Percentiles rank a stretch among this genome's conserved stretches.
Conservation (phyloP, 2,329 filamentous ascomycete genomes). For the Aspergillus japonicus region DNA sequence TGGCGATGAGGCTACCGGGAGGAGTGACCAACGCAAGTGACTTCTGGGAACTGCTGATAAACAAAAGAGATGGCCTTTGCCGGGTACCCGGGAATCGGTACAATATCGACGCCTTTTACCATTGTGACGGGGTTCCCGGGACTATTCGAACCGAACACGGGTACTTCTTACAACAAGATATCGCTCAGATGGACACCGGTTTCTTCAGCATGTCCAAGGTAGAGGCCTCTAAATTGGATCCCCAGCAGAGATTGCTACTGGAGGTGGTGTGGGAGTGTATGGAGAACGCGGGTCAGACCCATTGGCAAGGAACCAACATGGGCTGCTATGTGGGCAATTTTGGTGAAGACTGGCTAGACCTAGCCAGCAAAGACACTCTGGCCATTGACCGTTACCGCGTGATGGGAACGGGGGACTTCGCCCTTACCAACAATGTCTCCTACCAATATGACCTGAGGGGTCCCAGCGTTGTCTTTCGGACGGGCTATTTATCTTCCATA, state of each 20-base stretch:
- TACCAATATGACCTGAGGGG: constrained; percentile 24
- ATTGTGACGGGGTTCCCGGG: constrained; percentile 7
- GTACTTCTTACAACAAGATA: constrained; percentile 24
- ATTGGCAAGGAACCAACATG: constrained; percentile 30
- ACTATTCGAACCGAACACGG: constrained; percentile 10
- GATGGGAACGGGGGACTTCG: constrained; percentile 17
- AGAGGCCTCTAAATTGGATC: constrained; percentile 31
- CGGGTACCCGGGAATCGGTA: constrained; percentile 24
- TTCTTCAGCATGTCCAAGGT: constrained; percentile 30
- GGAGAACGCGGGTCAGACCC: constrained; percentile 29
- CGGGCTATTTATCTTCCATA: constrained; percentile 38
- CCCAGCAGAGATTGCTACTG: constrained; percentile 34
- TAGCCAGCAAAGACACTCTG: constrained; percentile 21
- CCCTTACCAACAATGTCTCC: constrained; percentile 24
- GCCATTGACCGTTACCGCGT: constrained; percentile 19
- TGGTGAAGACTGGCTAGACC: constrained; percentile 27
- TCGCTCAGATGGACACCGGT: background rate
- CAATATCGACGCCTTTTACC: constrained; percentile 22
- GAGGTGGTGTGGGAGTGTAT: constrained; percentile 36
- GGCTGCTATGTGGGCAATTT: constrained; percentile 28
- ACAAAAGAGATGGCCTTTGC: constrained; percentile 14
- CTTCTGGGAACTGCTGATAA: constrained; percentile 24
- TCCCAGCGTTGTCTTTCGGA: constrained; percentile 30
- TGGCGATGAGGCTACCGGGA: constrained; percentile 22
- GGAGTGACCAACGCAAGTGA: constrained; percentile 14